Conservation (phyloP, 2,329 filamentous ascomycete genomes). For the Aspergillus aculeatinus region DNA sequence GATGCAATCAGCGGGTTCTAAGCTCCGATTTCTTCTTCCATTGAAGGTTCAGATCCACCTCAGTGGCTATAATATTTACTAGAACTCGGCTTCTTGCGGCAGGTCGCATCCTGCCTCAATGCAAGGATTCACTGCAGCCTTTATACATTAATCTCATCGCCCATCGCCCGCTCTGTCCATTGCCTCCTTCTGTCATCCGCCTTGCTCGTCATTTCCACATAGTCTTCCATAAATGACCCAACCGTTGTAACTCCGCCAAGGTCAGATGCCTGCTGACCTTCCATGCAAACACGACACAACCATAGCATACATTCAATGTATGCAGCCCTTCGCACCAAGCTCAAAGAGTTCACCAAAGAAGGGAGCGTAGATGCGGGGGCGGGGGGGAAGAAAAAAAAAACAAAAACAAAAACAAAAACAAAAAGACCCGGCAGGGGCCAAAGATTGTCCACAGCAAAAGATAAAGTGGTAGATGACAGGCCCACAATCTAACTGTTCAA, state of each 20-base stretch:
- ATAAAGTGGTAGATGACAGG: constrained; percentile 4
- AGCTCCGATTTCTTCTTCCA: background rate
- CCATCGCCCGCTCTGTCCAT: background rate
- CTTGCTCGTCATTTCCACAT: constrained; percentile 10
- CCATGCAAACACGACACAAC: constrained; percentile 19
- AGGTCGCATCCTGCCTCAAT: constrained; percentile 11
- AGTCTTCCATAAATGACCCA: constrained; percentile 15
- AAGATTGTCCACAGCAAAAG: background rate
- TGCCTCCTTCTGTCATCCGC: background rate
- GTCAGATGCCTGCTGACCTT: constrained; percentile 26
- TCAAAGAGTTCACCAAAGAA: constrained; percentile 8
- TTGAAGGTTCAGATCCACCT: constrained; percentile 14
- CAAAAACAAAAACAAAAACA: background rate
- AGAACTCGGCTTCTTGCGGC: background rate
- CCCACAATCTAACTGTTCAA: constrained; percentile 13
- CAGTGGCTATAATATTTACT: constrained; percentile 10
- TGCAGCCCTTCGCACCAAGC: background rate
- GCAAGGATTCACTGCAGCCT: constrained; percentile 14
- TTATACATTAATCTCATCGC: constrained; percentile 6
- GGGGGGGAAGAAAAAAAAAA: no score
- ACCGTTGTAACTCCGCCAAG: constrained; percentile 20
- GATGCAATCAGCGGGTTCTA: background rate
- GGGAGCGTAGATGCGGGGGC: constrained; percentile 1
- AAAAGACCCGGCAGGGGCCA: background rate
- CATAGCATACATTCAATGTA: constrained; percentile 11